These are phyloP conservation scores for Linum tenue DNA, from an alignment of 345 rosid genomes.

Conservation along the genomic window DNA sequence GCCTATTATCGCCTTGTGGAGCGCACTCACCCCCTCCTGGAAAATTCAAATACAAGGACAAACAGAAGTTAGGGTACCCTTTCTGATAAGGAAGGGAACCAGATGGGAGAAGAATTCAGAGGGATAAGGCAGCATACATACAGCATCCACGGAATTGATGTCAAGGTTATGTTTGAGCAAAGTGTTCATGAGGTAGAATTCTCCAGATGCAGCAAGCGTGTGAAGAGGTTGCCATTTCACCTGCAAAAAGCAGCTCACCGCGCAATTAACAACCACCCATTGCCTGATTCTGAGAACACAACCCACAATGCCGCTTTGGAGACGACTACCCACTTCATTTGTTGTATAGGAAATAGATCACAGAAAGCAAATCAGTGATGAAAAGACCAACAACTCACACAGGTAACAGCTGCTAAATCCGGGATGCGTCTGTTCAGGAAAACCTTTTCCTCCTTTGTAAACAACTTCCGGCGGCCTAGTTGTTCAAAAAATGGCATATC, in stretches of 20 bases:
- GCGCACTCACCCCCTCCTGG: conserved; percentile 76
- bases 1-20: conserved; percentile 72
- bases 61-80: background rate
- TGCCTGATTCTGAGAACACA: background rate
- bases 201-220: conserved; percentile 85
- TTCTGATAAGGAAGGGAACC: background rate
- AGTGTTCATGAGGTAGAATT: conserved; percentile 61
- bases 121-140: conserved; percentile 14
- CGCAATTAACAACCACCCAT: background rate
- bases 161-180: conserved; percentile 73
- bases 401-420: conserved; percentile 56
- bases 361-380: background rate
- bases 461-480: conserved; percentile 56
- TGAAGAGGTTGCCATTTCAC: conserved; percentile 81
- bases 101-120: background rate
- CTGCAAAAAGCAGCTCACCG: conserved; percentile 17
- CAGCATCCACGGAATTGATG: conserved; percentile 72
- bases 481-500: conserved; percentile 4
- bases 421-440: conserved; percentile 65
- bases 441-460: conserved; percentile 67
- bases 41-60: conserved; percentile 7
- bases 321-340: background rate
- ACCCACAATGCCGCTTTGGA: background rate
- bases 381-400: conserved; percentile 41
- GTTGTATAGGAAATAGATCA: background rate